These are phyloP conservation scores for Trichoderma oligosporum DNA, from an alignment of 2,329 filamentous ascomycete species.

Conservation along the genomic window DNA sequence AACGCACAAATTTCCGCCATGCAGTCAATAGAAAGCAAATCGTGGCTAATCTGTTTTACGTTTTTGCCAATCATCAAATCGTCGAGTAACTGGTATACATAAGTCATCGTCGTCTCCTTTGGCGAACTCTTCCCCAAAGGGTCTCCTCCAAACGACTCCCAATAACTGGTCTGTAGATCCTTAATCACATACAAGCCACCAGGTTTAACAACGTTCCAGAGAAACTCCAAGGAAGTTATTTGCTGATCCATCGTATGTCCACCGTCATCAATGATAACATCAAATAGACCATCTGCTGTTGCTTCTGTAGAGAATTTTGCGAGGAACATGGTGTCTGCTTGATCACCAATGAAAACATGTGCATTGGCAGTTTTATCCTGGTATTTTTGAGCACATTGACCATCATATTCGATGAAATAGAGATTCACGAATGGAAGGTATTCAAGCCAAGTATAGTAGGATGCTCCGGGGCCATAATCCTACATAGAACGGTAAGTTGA, in stretches of 20 bases:
- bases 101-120: slow-evolving; percentile 29
- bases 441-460: slow-evolving; percentile 40
- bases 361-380: slow-evolving; percentile 33
- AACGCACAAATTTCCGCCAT: slow-evolving; percentile 30
- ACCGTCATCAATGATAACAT: slow-evolving; percentile 41
- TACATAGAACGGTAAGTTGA: neutral
- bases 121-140: slow-evolving; percentile 22
- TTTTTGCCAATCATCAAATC: slow-evolving; percentile 26
- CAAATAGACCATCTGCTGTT: slow-evolving; percentile 32
- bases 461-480: slow-evolving; percentile 36
- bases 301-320: slow-evolving; percentile 32
- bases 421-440: slow-evolving; percentile 39
- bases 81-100: slow-evolving; percentile 28
- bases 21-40: slow-evolving; percentile 30
- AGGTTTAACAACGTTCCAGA: slow-evolving; percentile 37
- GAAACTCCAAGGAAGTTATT: slow-evolving; percentile 32
- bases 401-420: slow-evolving; percentile 41
- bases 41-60: slow-evolving; percentile 25
- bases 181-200: slow-evolving; percentile 37
- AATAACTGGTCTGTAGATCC: slow-evolving; percentile 33
- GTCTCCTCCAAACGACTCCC: slow-evolving; percentile 27
- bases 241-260: slow-evolving; percentile 39
- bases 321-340: slow-evolving; percentile 37
- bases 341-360: slow-evolving; percentile 40
- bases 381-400: slow-evolving; percentile 35